These are phyloP conservation scores for Fennellomyces sp. DNA, from an alignment of 371 early-diverging fungal genomes.

Conservation along the genomic window DNA sequence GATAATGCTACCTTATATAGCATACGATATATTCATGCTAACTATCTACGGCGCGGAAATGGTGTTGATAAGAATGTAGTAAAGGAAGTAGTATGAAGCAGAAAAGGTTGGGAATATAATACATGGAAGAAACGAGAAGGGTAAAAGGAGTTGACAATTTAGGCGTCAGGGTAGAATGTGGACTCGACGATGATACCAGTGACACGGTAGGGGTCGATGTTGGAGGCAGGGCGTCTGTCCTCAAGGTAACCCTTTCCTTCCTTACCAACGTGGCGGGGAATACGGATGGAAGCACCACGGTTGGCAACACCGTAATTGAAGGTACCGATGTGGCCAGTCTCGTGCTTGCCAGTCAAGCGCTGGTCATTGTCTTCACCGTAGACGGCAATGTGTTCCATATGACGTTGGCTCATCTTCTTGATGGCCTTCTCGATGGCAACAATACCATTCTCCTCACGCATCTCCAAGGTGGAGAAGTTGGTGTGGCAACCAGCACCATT, in stretches of 20 bases:
- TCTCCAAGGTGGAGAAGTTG: conserved; percentile 52
- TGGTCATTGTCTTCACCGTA: conserved; percentile 70
- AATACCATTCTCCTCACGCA: conserved; percentile 55
- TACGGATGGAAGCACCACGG: conserved; percentile 72
- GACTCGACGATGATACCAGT: conserved; percentile 62
- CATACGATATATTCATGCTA: too few species aligned
- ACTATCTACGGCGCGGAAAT: not conserved
- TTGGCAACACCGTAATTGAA: conserved; percentile 67
- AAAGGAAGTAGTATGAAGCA: not conserved
- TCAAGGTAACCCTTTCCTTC: conserved; percentile 66
- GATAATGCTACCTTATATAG: too few species aligned
- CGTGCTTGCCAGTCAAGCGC: conserved; percentile 63
- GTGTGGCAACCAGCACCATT: conserved; percentile 57
- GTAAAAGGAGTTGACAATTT: not conserved
- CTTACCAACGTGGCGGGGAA: conserved; percentile 64
- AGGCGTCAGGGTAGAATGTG: conserved; percentile 31
- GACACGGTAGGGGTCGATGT: conserved; percentile 68
- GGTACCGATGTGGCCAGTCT: conserved; percentile 61
- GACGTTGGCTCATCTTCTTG: conserved; percentile 50
- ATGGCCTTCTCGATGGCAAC: conserved; percentile 55
- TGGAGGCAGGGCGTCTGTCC: conserved; percentile 67
- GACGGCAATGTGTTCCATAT: conserved; percentile 63
- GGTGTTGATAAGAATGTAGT: not conserved
- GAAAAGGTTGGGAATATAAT: not conserved
- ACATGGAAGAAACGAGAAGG: not conserved